Conservation (phyloP, 192 early-diverging fungal genomes). For the Geosiphon pyriformis region DNA sequence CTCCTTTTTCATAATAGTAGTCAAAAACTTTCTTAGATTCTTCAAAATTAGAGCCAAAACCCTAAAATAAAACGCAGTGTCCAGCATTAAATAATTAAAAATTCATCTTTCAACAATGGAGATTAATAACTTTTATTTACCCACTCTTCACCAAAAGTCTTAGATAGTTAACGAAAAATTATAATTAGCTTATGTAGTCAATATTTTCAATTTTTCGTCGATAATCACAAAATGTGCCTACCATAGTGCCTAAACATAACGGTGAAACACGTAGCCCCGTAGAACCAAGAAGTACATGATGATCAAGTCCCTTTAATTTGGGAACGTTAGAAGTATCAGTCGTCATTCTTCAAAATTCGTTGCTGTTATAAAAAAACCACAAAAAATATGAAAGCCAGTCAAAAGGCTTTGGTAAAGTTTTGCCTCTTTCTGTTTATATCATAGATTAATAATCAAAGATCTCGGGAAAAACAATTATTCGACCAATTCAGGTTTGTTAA, state of each 20-base stretch:
- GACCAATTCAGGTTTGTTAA: no score
- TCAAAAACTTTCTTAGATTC: slow-evolving; percentile 42
- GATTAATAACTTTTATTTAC: no score
- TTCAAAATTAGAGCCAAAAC: slow-evolving; percentile 39
- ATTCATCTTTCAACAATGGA: neutral
- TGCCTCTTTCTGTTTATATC: no score
- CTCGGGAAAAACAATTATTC: no score
- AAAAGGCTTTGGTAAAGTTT: no score
- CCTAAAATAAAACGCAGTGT: slow-evolving; percentile 6
- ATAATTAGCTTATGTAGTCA: neutral
- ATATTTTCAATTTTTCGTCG: neutral
- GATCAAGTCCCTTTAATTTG: no score
- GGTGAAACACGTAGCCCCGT: slow-evolving; percentile 39
- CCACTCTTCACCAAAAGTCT: slow-evolving; percentile 38
- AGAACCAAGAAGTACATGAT: slow-evolving; percentile 33
- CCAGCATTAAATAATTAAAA: neutral
- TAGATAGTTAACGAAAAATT: neutral
- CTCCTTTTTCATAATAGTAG: slow-evolving; percentile 39
- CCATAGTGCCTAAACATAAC: slow-evolving; percentile 35
- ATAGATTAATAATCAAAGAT: no score
- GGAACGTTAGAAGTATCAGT: no score
- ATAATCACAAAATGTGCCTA: neutral
- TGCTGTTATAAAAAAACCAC: no score
- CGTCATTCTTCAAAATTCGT: no score
- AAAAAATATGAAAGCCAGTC: no score